Evolutionary conservation across 169 alveolate species (phyloP).

Genomic region (Plasmodium reichenowi): DNA sequence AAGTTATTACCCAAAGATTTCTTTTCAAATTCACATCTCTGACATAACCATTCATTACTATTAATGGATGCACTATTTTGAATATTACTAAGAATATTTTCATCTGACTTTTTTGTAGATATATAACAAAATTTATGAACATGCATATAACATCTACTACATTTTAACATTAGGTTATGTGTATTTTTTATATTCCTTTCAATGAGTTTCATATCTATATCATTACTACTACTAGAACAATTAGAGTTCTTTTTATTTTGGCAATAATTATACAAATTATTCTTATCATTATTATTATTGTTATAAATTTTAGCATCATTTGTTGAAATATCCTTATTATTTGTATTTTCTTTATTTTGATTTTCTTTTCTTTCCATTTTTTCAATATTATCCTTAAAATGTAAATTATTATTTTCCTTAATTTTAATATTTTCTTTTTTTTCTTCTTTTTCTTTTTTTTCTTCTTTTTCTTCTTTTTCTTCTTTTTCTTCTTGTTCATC

Average conservation of each 20-base stretch:
- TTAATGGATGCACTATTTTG: slow-evolving; percentile 14
- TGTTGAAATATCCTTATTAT: not conserved
- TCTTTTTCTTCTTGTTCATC: not conserved
- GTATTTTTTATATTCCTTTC: slow-evolving; percentile 39
- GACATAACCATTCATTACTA: slow-evolving; percentile 71
- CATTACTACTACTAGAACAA: not conserved
- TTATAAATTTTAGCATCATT: not conserved
- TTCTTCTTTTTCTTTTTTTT: not conserved
- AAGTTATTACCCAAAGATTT: slow-evolving; percentile 57
- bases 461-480: no score
- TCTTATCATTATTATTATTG: not conserved
- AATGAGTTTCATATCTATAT: slow-evolving; percentile 5
- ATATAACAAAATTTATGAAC: slow-evolving; percentile 70
- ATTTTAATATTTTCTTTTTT: not conserved
- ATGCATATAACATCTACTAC: slow-evolving; percentile 71
- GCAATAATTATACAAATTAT: not conserved
- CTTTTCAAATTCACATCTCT: slow-evolving; percentile 72
- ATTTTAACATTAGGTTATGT: slow-evolving; percentile 38
- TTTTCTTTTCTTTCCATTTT: no score
- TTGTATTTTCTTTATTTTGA: not conserved
- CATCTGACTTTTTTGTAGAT: slow-evolving; percentile 55
- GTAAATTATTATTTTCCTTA: slow-evolving; percentile 3
- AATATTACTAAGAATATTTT: slow-evolving; percentile 4
- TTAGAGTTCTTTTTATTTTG: slow-evolving; percentile 9
- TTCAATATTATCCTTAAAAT: not conserved